Conservation (phyloP, 352 stramenopile species). For the Pythium phragmitis region DNA sequence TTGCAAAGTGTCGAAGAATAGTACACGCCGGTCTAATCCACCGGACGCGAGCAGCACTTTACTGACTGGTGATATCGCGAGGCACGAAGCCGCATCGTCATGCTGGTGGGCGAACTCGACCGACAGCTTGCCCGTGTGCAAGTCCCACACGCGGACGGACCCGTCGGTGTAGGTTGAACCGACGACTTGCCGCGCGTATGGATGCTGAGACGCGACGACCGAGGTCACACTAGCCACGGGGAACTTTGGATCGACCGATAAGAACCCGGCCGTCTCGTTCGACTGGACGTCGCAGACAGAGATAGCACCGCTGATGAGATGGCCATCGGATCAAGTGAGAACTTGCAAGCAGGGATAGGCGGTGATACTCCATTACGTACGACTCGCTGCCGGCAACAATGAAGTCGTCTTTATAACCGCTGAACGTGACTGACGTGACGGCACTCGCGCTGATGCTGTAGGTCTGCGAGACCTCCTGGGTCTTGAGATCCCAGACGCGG, state of each 20-base stretch:
- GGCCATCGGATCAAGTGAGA: neutral
- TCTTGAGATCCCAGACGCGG: constrained; percentile 77
- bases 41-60: constrained; percentile 63
- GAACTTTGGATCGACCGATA: constrained; percentile 47
- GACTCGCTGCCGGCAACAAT: constrained; percentile 68
- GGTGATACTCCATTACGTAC: constrained; percentile 23
- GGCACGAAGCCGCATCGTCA: constrained; percentile 47
- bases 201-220: constrained; percentile 59
- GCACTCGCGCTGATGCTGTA: constrained; percentile 63
- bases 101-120: constrained; percentile 61
- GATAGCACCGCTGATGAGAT: constrained; percentile 46
- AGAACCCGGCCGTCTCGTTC: constrained; percentile 44
- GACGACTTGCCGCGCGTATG: constrained; percentile 53
- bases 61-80: constrained; percentile 67
- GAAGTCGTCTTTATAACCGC: constrained; percentile 71
- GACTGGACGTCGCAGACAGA: constrained; percentile 64
- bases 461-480: constrained; percentile 62
- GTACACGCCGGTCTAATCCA: constrained; percentile 60
- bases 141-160: constrained; percentile 67
- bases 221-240: constrained; percentile 51
- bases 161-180: constrained; percentile 61
- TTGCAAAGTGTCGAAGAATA: constrained; percentile 74
- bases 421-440: constrained; percentile 65
- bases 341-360: neutral
- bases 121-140: constrained; percentile 49